Base-by-base conservation (phyloP, 208 protist genomes). In the Leishmania braziliensis region DNA sequence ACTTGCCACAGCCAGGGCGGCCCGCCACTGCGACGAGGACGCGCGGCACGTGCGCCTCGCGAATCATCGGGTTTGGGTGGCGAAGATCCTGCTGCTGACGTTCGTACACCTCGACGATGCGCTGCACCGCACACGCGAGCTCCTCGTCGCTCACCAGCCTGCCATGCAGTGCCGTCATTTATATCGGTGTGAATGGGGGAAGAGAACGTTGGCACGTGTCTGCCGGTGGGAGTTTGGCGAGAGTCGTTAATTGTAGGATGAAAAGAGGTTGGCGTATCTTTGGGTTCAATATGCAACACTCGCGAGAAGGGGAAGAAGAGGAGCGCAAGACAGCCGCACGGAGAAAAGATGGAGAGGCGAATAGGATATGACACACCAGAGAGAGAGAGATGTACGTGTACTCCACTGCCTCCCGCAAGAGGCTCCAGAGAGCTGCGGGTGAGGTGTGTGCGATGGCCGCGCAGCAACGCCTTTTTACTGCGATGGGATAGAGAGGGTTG, bases 1-100 rank as follows among this genome's bases (percentile, higher is more conserved):
- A 89, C 81, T 96, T 96, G n/a, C 93, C 93, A 53, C 89, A 88
- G 14, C 93, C 93, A 23, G 93, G 93, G 74, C 90, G 91, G n/a
- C 93, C 93, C 3, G 85, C 91, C 48, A 96, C 48, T n/a, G 84
- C 90, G 18, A 95, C 89, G n/a, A 96, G 83, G 5, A 96, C 69
- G n/a, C 90, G 90, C 3, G 79, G 83, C 60, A 83, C 79, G n/a
- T 58, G 71, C 66, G 77, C 68, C 76, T 81, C 83, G 20, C 74
- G 53, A 46, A 83, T 56, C 48, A 68, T 80, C 18, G 80, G 75
- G 78, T 86, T 86, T 58, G 70, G 33, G 56, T 81, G 48, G n/a
- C 74, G 74, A 6, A 82, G 60, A 60, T 78, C 77, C 60, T 82
- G 71, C 3, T 36, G 58, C 72, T 85, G 79, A 53, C 58, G 54